phyloP scores from a whole-genome alignment of 2,329 filamentous ascomycete genomes.

The Pyricularia grisea region DNA sequence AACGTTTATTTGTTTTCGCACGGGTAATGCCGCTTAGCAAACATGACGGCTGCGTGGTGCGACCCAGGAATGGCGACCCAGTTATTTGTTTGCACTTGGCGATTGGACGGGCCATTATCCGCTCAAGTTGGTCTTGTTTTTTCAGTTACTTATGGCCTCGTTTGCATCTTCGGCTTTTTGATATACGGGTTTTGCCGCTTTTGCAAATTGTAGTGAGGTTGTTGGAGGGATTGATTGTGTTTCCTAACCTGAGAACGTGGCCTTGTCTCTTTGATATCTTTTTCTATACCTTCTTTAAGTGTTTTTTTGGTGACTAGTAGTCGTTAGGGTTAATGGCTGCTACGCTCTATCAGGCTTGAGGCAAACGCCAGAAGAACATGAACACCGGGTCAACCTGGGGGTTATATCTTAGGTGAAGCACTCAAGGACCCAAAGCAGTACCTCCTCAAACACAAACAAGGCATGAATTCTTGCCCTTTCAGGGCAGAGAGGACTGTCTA shows the following conservation, averaged over 20 bases:
- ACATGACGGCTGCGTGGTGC: neutral
- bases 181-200: neutral
- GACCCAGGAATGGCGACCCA: neutral
- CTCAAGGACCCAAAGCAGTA: neutral
- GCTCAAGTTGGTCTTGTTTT: neutral
- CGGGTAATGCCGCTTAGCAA: neutral
- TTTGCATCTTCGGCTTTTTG: neutral
- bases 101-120: neutral
- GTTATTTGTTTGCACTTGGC: neutral
- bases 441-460: neutral
- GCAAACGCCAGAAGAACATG: neutral
- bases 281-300: neutral
- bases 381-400: neutral
- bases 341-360: neutral
- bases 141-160: neutral
- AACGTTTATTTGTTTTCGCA: neutral
- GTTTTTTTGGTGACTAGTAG: neutral
- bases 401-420: neutral
- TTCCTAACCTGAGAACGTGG: neutral
- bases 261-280: neutral
- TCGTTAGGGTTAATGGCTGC: no score
- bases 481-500: neutral
- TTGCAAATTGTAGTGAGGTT: neutral
- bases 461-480: neutral
- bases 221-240: neutral